These are phyloP conservation scores for Microglena sp. DNA, from an alignment of 139 green algal genomes.

Conservation along the genomic window DNA sequence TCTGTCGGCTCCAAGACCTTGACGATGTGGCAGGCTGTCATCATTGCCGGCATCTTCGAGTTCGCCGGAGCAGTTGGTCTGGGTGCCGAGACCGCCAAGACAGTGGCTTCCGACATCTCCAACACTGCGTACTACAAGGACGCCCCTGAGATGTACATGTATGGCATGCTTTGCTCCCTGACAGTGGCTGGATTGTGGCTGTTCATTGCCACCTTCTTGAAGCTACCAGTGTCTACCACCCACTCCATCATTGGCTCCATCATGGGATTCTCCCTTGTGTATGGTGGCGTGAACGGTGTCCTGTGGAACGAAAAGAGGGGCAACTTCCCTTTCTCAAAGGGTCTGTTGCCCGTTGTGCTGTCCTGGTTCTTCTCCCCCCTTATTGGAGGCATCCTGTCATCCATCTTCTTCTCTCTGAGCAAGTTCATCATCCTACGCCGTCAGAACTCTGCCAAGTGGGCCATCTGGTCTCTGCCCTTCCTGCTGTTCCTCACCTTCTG, in stretches of 20 bases:
- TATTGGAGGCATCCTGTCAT: conserved; percentile 7
- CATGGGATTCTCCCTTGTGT: conserved; percentile 31
- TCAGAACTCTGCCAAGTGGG: conserved; percentile 12
- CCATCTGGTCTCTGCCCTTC: conserved; percentile 28
- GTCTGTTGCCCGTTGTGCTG: conserved; percentile 5
- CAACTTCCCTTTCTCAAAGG: conserved; percentile 18
- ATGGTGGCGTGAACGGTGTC: conserved; percentile 11
- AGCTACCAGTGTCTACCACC: conserved; percentile 47
- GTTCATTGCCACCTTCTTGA: conserved; percentile 27
- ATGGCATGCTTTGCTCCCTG: conserved; percentile 14
- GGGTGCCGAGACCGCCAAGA: conserved; percentile 32
- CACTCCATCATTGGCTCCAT: conserved; percentile 38
- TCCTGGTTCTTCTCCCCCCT: conserved; percentile 34
- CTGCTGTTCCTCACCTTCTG: conserved; percentile 32
- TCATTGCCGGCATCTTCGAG: conserved; percentile 34
- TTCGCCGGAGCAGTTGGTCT: conserved; percentile 35
- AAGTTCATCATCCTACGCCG: conserved; percentile 19
- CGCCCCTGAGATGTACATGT: conserved; percentile 26
- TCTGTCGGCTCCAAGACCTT: conserved; percentile 34
- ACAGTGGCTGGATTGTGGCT: conserved; percentile 27
- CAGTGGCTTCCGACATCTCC: conserved; percentile 23
- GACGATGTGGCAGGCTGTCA: conserved; percentile 21
- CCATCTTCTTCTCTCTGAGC: conserved; percentile 18
- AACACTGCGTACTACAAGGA: conserved; percentile 6
- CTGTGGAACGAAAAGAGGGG: conserved; percentile 26